Evolutionary conservation across 352 stramenopile species (phyloP), one percentile per base, ranked within the genome.

Genomic region (Stramenopiles sp.): DNA sequence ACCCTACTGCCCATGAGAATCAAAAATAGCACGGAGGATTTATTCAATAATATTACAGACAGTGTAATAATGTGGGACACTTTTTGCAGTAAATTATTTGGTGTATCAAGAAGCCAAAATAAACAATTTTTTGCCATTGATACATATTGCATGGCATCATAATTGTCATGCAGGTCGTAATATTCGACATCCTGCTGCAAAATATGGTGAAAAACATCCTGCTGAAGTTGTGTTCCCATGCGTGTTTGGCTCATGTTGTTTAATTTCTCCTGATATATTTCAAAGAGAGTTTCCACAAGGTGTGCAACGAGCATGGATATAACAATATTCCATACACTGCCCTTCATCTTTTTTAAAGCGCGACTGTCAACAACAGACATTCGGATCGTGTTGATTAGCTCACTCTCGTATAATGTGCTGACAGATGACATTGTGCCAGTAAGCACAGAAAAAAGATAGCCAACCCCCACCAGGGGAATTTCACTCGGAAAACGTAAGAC

Each of bases 121-220:
- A 78, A 78, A 14, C 71, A 78, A 33, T 4, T 78, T 78, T 78
- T 78, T 31, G 71, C 71, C 4, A 4, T 33, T 33, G 71, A 78
- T 14, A 78, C 71, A 33, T 78, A 78, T 4, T 78, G 71, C 71
- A 78, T 78, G 4, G 71, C 71, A 31, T 78, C 71, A 14, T 78
- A 78, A 33, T 8, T 33, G 8, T 78, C 71, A 33, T 78, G 71
- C 8, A 78, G 8, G 22, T 78, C 71, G 30, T 33, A 78, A 78
- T 78, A 78, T 33, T 78, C 71, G 8, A 78, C 31, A 33, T 78
- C 71, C 22, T 78, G 71, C 71, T 78, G 71, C 71, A 78, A 78
- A 78, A 78, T 78, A 14, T 78, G 71, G 14, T 78, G 71, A 78
- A 78, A 78, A 8, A 78, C 71, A 78, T 78, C 71, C 22, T 78